Evolutionary conservation across 164 flowering plant genomes (phyloP).

Genomic region (Magnolia kwangsiensis): DNA sequence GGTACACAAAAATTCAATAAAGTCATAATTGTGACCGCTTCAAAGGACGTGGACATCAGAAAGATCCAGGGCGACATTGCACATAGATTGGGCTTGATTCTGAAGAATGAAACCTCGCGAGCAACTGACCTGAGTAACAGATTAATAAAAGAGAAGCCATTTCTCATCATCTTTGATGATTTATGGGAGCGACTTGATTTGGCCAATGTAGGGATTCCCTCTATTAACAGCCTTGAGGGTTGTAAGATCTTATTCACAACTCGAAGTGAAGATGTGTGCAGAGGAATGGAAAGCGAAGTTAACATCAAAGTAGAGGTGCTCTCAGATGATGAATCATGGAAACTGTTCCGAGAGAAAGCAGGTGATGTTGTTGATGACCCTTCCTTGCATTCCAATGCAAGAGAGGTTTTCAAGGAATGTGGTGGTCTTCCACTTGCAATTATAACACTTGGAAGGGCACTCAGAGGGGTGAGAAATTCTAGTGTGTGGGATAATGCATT

Average conservation of each 20-base stretch:
- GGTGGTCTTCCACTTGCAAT: conserved; percentile 30
- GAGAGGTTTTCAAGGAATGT: conserved; percentile 16
- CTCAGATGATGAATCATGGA: conserved; percentile 23
- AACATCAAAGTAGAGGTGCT: conserved; percentile 13
- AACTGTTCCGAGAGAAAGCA: conserved; percentile 13
- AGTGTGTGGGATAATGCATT: conserved; percentile 22
- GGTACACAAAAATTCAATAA: background rate
- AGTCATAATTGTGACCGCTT: conserved; percentile 1
- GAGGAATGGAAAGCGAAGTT: background rate
- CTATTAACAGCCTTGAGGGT: background rate
- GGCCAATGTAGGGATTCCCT: conserved; percentile 13
- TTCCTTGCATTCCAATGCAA: conserved; percentile 2
- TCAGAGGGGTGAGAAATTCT: conserved; percentile 15
- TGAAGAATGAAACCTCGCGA: background rate
- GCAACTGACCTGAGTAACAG: background rate
- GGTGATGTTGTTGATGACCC: conserved; percentile 1
- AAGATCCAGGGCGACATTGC: background rate
- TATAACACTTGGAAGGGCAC: conserved; percentile 14
- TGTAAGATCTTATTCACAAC: conserved; percentile 14
- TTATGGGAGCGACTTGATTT: conserved; percentile 10
- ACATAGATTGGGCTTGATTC: background rate
- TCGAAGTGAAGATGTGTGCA: background rate
- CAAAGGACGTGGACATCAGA: background rate
- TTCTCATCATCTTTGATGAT: conserved; percentile 18
- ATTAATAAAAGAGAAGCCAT: background rate